Conservation (phyloP, 805 yeast genomes). For the Ogataea corticis region DNA sequence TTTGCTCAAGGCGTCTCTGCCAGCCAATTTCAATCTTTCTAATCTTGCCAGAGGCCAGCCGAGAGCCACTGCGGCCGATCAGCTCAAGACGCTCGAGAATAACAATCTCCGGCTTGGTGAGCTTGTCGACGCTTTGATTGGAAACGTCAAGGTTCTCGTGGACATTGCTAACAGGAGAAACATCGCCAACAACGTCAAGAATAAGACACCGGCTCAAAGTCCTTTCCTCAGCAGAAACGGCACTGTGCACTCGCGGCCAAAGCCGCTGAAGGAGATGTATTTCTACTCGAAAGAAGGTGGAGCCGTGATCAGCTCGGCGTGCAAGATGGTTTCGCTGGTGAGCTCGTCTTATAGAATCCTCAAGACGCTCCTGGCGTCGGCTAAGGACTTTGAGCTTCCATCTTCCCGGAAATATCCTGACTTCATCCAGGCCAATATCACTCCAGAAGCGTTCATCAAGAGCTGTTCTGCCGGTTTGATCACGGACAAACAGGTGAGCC, state of each 20-base stretch:
- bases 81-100: constrained; percentile 54
- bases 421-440: constrained; percentile 54
- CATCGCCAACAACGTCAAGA: constrained; percentile 1
- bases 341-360: constrained; percentile 52
- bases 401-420: constrained; percentile 66
- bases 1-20: constrained; percentile 21
- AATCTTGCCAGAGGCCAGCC: constrained; percentile 17
- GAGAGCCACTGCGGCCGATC: constrained; percentile 38
- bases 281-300: constrained; percentile 69
- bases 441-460: constrained; percentile 60
- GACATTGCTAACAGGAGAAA: constrained; percentile 27
- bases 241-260: constrained; percentile 2
- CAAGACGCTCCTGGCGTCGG: constrained; percentile 49
- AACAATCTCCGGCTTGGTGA: constrained; percentile 42
- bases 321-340: constrained; percentile 55
- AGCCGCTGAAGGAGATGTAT: constrained; percentile 33
- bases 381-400: constrained; percentile 68
- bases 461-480: constrained; percentile 62
- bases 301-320: constrained; percentile 32
- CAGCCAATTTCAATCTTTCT: constrained; percentile 31
- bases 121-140: constrained; percentile 63
- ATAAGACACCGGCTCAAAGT: constrained; percentile 25
- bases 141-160: constrained; percentile 63
- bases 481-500: constrained; percentile 37
- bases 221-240: neutral